Evolutionary conservation across 2,329 filamentous ascomycete species (phyloP).

Genomic region (Epichloe hybrida): DNA sequence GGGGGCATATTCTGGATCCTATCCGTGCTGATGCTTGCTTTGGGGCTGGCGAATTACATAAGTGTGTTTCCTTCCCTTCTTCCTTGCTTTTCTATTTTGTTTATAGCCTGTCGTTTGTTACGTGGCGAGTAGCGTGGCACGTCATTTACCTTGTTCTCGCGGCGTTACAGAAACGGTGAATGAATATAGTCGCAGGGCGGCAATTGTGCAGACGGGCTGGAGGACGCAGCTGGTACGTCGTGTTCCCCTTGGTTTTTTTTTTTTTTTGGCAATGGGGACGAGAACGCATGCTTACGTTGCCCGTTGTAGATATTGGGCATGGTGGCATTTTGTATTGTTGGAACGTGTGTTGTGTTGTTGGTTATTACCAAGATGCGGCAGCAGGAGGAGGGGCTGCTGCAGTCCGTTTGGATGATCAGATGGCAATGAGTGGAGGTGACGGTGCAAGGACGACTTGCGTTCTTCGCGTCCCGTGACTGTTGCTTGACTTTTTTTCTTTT

Average conservation of each 20-base stretch:
- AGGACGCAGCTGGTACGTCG: slow-evolving; percentile 67
- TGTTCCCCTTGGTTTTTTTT: slow-evolving; percentile 2
- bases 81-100: too few species aligned
- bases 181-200: slow-evolving; percentile 63
- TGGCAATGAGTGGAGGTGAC: too few species aligned
- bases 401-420: too few species aligned
- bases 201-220: slow-evolving; percentile 86
- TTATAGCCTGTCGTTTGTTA: background rate
- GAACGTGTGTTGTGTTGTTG: slow-evolving; percentile 50
- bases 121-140: too few species aligned
- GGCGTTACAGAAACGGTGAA: slow-evolving; percentile 47
- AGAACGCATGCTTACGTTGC: too few species aligned
- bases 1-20: slow-evolving; percentile 82
- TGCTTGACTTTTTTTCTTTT: too few species aligned
- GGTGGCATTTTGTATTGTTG: slow-evolving; percentile 49
- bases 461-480: too few species aligned
- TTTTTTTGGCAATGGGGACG: too few species aligned
- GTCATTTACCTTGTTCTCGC: background rate
- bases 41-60: slow-evolving; percentile 79
- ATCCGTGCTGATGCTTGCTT: slow-evolving; percentile 58
- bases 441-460: too few species aligned
- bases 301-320: slow-evolving; percentile 42
- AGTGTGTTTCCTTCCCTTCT: slow-evolving; percentile 22
- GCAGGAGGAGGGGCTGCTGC: background rate
- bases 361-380: slow-evolving; percentile 23